phyloP scores from a whole-genome alignment of 140 eudicot species.

The Cichorium intybus region DNA sequence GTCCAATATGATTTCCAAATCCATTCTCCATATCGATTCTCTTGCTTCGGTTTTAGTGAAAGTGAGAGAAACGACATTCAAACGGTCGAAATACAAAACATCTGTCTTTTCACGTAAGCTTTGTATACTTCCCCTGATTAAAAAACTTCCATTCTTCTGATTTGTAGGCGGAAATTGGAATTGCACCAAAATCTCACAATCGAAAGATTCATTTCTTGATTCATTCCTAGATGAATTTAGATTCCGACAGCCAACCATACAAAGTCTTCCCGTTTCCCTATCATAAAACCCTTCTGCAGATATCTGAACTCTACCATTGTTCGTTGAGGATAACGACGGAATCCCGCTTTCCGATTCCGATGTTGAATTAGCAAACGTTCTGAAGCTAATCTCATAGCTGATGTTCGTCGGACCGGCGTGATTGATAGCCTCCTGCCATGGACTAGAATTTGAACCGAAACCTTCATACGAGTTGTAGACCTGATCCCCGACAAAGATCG shows the following conservation, averaged over 20 bases:
- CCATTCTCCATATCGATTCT: conserved; percentile 57
- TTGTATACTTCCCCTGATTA: conserved; percentile 42
- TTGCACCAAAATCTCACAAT: conserved; percentile 51
- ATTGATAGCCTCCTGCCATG: background rate
- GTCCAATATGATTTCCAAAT: conserved; percentile 61
- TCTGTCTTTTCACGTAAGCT: conserved; percentile 43
- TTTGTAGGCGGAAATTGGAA: conserved; percentile 28
- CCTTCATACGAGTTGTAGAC: background rate
- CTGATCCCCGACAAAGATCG: conserved; percentile 13
- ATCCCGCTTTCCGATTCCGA: conserved; percentile 3
- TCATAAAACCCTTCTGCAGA: conserved; percentile 65
- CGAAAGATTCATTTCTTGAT: conserved; percentile 17
- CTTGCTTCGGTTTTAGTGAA: conserved; percentile 13
- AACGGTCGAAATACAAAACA: conserved; percentile 38
- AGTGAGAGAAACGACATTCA: conserved; percentile 27
- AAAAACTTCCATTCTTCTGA: conserved; percentile 8
- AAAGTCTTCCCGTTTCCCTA: conserved; percentile 45
- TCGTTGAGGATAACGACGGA: conserved; percentile 22
- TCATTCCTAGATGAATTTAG: background rate
- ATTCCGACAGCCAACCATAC: conserved; percentile 67
- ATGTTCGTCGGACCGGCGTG: background rate
- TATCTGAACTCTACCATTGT: conserved; percentile 23
- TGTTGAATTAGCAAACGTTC: background rate
- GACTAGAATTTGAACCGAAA: background rate
- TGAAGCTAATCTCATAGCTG: conserved; percentile 41